Base-by-base conservation (phyloP, 768 basidiomycete species). In the Naganishia friedmannii region DNA sequence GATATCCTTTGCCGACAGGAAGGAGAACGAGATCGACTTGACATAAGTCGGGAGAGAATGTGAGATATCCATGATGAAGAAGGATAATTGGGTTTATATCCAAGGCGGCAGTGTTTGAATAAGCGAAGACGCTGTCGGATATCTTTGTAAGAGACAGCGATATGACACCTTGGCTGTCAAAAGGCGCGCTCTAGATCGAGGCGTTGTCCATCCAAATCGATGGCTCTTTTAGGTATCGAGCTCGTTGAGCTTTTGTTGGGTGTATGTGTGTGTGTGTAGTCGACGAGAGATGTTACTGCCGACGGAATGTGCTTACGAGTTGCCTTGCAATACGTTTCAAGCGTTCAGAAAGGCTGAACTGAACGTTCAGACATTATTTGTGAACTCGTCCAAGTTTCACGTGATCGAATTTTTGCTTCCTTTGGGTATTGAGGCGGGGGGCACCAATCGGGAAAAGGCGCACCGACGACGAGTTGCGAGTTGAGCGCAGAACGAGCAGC, bases 11-110 rank as follows among this genome's bases (percentile, higher is more conserved):
- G 91, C 84, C 19, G 90, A 87, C 65, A 99, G 87, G 81, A 93
- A 95, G 0, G 93, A 93, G 81, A 99, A 99, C 10, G 93, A 92
- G 70, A 97, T 82, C 72, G 90, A 89, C 67, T 88, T 83, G 72
- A 94, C 88, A 34, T 88, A 87, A 0, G 93, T 89, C n/a, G 92
- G 89, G 53, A 98, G 81, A 15, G 94, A 89, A 75, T 90, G 87
- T 5, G 93, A 85, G 82, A 95, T 90, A 82, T 99, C 94, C 95
- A 97, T 82, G 55, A 7, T 70, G 65, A 46, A 23, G 17, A 29
- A 28, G 12, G 42, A 48, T 42, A 5, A 29, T 26, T 34, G 60
- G 17, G 23, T 26, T n/a, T 42, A 26, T 26, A 2, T 63, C 60
- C 21, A 37, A 63, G 48, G 23, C 19, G 13, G 48, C 7, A 13